phyloP scores from a whole-genome alignment of 176 grass and related monocot genomes.

The maize (Zea mays) region Zm-B73-REFERENCE-NAM-5.0 NC_050102.1:180291501-180292000 shows the following conservation, averaged over 20 bases:
- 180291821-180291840: not conserved
- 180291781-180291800: not conserved
- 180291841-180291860: not conserved
- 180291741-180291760: not conserved
- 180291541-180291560: not conserved
- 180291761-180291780: not conserved
- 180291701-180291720: not conserved
- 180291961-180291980: slow-evolving; percentile 16
- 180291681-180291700: not conserved
- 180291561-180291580: not conserved
- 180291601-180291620: not conserved
- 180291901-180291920: not conserved
- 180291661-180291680: not conserved
- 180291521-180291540: not conserved
- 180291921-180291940: not conserved
- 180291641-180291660: not conserved
- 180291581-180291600: not conserved
- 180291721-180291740: not conserved
- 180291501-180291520: not conserved
- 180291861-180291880: not conserved
- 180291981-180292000: slow-evolving; percentile 9
- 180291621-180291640: not conserved
- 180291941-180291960: not conserved
- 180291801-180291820: not conserved
- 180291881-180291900: not conserved